phyloP scores from a whole-genome alignment of 768 basidiomycete genomes.

The Pisolithus orientalis region DNA sequence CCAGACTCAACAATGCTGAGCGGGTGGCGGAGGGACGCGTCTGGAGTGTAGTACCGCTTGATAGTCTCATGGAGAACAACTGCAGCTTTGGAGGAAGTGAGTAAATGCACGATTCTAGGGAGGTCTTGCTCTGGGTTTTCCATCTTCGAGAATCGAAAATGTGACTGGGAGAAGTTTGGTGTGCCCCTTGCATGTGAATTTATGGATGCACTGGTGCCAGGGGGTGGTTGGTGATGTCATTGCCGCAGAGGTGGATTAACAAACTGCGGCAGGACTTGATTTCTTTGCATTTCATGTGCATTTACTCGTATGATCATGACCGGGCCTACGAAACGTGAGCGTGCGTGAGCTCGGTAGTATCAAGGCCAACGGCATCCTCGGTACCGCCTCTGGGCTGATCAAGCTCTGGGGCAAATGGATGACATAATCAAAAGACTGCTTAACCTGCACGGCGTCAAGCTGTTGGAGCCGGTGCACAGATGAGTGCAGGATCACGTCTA shows the following conservation, averaged over 20 bases:
- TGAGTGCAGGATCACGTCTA: constrained; percentile 18
- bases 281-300: no score
- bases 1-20: constrained; percentile 31
- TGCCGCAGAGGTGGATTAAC: not conserved
- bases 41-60: constrained; percentile 42
- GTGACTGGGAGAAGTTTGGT: not conserved
- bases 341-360: no score
- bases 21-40: constrained; percentile 53
- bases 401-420: not conserved
- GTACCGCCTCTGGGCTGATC: no score
- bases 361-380: no score
- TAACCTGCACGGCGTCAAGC: no score
- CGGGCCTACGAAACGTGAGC: no score
- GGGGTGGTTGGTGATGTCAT: not conserved
- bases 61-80: constrained; percentile 44
- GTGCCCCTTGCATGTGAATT: not conserved
- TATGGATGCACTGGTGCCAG: not conserved
- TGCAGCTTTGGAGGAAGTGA: constrained; percentile 42
- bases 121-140: constrained; percentile 48
- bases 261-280: no score
- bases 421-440: no score
- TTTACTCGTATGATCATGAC: no score
- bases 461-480: not conserved
- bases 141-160: constrained; percentile 26
- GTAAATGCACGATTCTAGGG: constrained; percentile 31